phyloP scores from a whole-genome alignment of 805 yeast species.

The Hemisphaericaspora nanyangensis region DNA sequence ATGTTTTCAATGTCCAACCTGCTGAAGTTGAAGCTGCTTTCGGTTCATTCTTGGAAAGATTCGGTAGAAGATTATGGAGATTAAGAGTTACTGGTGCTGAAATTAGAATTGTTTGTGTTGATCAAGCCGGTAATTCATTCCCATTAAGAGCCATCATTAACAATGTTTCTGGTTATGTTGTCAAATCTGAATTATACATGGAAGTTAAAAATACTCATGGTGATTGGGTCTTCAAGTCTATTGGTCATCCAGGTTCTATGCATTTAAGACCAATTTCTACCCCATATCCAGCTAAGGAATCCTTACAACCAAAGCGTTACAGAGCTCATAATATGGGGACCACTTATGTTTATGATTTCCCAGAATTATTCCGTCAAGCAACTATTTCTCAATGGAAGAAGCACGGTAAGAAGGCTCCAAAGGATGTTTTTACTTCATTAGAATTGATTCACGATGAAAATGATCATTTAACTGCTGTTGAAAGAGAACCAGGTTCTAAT shows the following conservation, averaged over 20 bases:
- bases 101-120: constrained; percentile 92
- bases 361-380: constrained; percentile 96
- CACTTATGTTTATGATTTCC: constrained; percentile 97
- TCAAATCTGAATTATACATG: constrained; percentile 89
- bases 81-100: constrained; percentile 96
- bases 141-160: constrained; percentile 96
- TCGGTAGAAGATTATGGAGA: constrained; percentile 96
- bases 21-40: constrained; percentile 96
- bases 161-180: constrained; percentile 96
- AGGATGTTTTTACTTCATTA: constrained; percentile 69
- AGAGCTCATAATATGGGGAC: constrained; percentile 98
- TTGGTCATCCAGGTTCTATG: constrained; percentile 95
- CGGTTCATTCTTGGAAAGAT: constrained; percentile 96
- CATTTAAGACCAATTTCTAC: constrained; percentile 93
- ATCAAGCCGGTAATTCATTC: constrained; percentile 82
- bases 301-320: constrained; percentile 97
- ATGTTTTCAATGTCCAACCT: constrained; percentile 90
- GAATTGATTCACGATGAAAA: constrained; percentile 85
- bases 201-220: constrained; percentile 91
- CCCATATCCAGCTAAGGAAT: constrained; percentile 96
- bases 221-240: constrained; percentile 95
- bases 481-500: constrained; percentile 95
- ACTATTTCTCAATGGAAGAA: constrained; percentile 80
- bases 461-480: constrained; percentile 73
- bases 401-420: constrained; percentile 60